phyloP scores from a whole-genome alignment of 2,329 filamentous ascomycete genomes.

The Teratosphaeria epicoccoides region DNA sequence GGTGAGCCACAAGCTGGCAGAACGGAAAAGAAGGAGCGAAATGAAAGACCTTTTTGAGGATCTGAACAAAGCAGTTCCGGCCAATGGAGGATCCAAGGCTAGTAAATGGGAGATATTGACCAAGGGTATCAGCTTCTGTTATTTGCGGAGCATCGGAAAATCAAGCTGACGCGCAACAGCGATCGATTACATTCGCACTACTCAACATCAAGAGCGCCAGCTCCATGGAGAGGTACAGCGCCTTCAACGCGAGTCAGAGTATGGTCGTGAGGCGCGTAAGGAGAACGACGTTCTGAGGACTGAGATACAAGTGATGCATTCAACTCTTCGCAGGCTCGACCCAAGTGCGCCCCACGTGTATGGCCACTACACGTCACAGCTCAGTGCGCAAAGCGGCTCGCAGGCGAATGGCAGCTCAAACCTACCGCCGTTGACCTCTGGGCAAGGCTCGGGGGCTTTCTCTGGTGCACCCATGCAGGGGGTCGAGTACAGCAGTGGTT shows the following conservation, averaged over 20 bases:
- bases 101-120: slow-evolving; percentile 85
- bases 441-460: slow-evolving; percentile 12
- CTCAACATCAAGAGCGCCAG: slow-evolving; percentile 30
- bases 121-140: slow-evolving; percentile 50
- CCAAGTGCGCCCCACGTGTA: slow-evolving; percentile 38
- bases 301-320: slow-evolving; percentile 37
- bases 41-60: slow-evolving; percentile 85
- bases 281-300: slow-evolving; percentile 38
- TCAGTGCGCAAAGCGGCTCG: slow-evolving; percentile 28
- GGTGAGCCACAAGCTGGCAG: slow-evolving; percentile 75
- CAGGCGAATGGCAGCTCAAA: slow-evolving; percentile 21
- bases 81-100: slow-evolving; percentile 71
- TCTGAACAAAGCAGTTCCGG: slow-evolving; percentile 64
- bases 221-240: slow-evolving; percentile 30
- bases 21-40: slow-evolving; percentile 71
- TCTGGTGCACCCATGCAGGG: slow-evolving; percentile 37
- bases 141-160: not conserved
- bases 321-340: slow-evolving; percentile 36
- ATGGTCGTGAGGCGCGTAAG: slow-evolving; percentile 33
- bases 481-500: slow-evolving; percentile 33
- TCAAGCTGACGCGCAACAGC: slow-evolving; percentile 24
- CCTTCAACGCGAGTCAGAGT: slow-evolving; percentile 35
- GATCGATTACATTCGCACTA: slow-evolving; percentile 39
- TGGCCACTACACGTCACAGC: slow-evolving; percentile 34
- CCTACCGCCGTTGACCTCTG: slow-evolving; percentile 27